phyloP scores from a whole-genome alignment of 352 stramenopile genomes.

The Globisporangium megalacanthum region DNA sequence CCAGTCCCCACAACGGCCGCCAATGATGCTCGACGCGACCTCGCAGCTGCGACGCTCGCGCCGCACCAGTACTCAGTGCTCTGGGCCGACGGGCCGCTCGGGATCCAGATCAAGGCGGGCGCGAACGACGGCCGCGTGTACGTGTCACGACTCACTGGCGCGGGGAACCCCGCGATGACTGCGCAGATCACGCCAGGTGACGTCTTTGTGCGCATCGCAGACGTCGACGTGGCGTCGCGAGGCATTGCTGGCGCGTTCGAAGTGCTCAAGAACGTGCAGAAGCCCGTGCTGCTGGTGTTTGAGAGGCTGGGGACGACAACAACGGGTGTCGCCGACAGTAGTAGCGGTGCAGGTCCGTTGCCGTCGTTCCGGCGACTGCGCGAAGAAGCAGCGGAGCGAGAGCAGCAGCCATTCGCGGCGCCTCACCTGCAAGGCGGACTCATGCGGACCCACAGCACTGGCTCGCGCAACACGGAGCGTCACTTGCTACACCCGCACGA shows the following conservation, averaged over 20 bases:
- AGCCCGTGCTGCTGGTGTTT: constrained; percentile 78
- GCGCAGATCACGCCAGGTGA: constrained; percentile 58
- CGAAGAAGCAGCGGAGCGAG: constrained; percentile 21
- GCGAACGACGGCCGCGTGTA: constrained; percentile 49
- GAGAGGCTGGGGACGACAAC: constrained; percentile 21
- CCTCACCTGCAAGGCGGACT: constrained; percentile 17
- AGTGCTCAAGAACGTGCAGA: constrained; percentile 69
- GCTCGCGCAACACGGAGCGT: neutral
- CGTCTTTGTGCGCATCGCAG: constrained; percentile 69
- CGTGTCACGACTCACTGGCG: constrained; percentile 68
- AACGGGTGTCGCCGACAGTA: neutral
- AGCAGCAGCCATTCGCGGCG: constrained; percentile 6
- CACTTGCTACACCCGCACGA: constrained; percentile 1
- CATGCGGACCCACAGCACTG: constrained; percentile 21
- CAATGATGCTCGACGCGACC: constrained; percentile 3
- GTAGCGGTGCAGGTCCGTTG: constrained; percentile 14
- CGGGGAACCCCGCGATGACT: constrained; percentile 41
- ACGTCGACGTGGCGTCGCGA: constrained; percentile 59
- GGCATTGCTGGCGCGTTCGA: constrained; percentile 75
- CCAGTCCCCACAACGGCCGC: neutral
- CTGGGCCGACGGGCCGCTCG: constrained; percentile 69
- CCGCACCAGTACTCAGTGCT: constrained; percentile 66
- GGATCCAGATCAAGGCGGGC: constrained; percentile 78
- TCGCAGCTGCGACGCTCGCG: constrained; percentile 3
- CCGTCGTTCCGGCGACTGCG: constrained; percentile 60